Base-by-base conservation (phyloP, 2,329 filamentous ascomycete species). In the Westerdykella sp. region DNA sequence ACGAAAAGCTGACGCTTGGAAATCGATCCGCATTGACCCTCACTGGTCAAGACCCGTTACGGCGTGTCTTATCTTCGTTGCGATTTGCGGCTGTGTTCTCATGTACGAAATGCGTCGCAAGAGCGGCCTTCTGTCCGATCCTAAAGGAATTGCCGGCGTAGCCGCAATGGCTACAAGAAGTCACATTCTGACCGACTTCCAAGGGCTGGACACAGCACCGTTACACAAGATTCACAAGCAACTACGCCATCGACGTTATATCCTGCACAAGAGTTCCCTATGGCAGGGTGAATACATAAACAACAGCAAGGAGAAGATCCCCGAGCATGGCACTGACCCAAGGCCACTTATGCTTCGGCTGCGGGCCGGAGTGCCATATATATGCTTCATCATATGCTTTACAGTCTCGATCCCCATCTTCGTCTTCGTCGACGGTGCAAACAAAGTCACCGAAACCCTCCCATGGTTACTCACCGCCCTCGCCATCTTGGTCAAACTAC, bases 171-270 rank as follows among this genome's bases (percentile, higher is more conserved):
- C 84, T 9, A 84, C 85, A 2, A 78, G 79, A 47, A 81, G 77
- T 49, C 84, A 87, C 51, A 85, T 87, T 59, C 68, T 87, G 49
- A 81, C 80, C 65, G 84, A 88, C 57, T 87, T 88, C 57, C 80
- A 80, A 49, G 81, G 81, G 44, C 78, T 85, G 67, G 84, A 88
- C 57, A 78, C 79, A 1, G 82, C 79, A 6, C 79, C 74, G 4
- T 79, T 83, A 42, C 70, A 79, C 39, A 77, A 81, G 41, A 87
- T 88, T 34, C 84, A 87, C 59, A 72, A 79, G 39, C 77, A 75
- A 52, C 71, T 88, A n/a, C 81, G 80, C 47, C 66, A 78, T 22
- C 76, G 79, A 46, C 78, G 83, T 31, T 88, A 87, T 53, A 76
- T 82, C 42, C 68, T 88, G 18, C 78, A 81, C 48, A 86, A 87